phyloP scores from a whole-genome alignment of 345 rosid species.

The Trapa incisa region DNA sequence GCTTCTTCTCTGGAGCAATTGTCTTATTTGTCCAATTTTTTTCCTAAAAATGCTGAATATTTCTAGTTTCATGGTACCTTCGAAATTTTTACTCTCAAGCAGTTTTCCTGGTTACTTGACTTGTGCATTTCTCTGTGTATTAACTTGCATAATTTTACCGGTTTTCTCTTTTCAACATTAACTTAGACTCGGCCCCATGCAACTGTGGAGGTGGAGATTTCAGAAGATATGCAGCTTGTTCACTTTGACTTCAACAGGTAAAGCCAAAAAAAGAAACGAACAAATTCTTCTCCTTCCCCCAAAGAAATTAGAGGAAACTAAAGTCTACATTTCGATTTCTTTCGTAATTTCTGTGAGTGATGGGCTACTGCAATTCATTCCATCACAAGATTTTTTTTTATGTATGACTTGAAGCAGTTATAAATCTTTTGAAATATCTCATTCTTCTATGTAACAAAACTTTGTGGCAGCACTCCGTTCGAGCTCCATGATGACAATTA shows the following conservation, averaged over 20 bases:
- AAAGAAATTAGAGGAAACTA: background rate
- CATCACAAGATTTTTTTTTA: background rate
- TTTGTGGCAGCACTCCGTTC: conserved; percentile 73
- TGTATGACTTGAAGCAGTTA: background rate
- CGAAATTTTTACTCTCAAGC: background rate
- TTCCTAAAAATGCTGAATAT: background rate
- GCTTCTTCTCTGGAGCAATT: background rate
- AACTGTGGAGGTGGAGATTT: conserved; percentile 98
- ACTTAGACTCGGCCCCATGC: conserved; percentile 96
- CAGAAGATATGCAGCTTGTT: conserved; percentile 99
- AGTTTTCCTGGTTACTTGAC: background rate
- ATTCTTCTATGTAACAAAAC: background rate
- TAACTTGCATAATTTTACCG: background rate
- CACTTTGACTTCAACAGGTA: conserved; percentile 98
- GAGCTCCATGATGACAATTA: conserved; percentile 97
- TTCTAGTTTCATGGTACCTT: background rate
- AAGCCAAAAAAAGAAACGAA: background rate
- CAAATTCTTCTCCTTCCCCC: background rate
- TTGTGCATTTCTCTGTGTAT: background rate
- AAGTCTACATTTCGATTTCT: background rate
- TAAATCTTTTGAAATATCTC: background rate
- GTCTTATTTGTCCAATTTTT: background rate
- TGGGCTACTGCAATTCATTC: background rate
- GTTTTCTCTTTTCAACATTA: conserved; percentile 1
- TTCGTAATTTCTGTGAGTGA: background rate